These are phyloP conservation scores for Pichia phayaonensis DNA, from an alignment of 805 yeast species.

Conservation along the genomic window DNA sequence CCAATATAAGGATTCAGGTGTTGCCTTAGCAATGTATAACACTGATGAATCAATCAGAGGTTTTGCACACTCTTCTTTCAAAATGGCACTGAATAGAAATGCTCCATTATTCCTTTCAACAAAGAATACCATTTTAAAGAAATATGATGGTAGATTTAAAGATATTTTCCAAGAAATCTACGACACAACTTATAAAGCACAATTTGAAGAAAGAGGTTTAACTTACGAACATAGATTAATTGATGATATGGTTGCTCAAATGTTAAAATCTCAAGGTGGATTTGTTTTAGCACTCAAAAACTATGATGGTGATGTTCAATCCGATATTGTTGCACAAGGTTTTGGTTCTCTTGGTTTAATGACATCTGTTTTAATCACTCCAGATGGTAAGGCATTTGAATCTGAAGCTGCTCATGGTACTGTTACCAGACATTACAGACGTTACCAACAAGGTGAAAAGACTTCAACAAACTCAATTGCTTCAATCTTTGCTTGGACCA, in stretches of 20 bases:
- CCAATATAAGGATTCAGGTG: slow-evolving; percentile 61
- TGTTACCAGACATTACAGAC: slow-evolving; percentile 80
- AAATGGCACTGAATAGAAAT: slow-evolving; percentile 57
- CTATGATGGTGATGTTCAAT: slow-evolving; percentile 82
- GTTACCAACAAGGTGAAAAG: slow-evolving; percentile 72
- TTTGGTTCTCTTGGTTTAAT: slow-evolving; percentile 78
- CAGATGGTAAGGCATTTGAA: slow-evolving; percentile 82
- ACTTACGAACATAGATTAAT: slow-evolving; percentile 76
- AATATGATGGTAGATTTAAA: slow-evolving; percentile 76
- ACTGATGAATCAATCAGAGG: slow-evolving; percentile 71
- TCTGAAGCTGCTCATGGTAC: slow-evolving; percentile 87
- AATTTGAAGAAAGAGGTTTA: slow-evolving; percentile 54
- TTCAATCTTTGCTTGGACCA: slow-evolving; percentile 80
- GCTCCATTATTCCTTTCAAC: slow-evolving; percentile 65
- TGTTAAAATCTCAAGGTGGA: slow-evolving; percentile 81
- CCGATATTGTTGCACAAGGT: slow-evolving; percentile 83
- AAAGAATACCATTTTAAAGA: slow-evolving; percentile 74
- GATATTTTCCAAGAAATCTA: slow-evolving; percentile 68
- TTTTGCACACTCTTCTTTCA: slow-evolving; percentile 75
- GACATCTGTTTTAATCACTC: slow-evolving; percentile 78
- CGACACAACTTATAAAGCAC: slow-evolving; percentile 45
- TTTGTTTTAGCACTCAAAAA: slow-evolving; percentile 74
- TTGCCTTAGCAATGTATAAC: slow-evolving; percentile 77
- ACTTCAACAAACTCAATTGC: slow-evolving; percentile 84
- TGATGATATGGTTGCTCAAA: slow-evolving; percentile 86